phyloP scores from a whole-genome alignment of 2,329 filamentous ascomycete species.

The Colletotrichum neosansevieriae region DNA sequence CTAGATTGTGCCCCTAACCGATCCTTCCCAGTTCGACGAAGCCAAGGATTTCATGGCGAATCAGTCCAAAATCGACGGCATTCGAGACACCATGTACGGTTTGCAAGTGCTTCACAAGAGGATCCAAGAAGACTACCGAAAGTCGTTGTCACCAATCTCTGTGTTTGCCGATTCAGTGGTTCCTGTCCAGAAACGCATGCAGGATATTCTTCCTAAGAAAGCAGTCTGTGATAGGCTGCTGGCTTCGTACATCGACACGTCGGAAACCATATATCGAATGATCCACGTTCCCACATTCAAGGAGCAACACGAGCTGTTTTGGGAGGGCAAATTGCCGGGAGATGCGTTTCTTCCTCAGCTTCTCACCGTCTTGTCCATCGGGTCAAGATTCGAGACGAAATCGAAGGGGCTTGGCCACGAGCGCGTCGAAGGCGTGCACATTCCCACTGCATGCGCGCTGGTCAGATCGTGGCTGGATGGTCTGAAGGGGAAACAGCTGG shows the following conservation, averaged over 20 bases:
- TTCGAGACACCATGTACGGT: constrained; percentile 57
- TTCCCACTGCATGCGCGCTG: constrained; percentile 67
- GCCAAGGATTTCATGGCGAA: constrained; percentile 64
- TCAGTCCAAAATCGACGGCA: constrained; percentile 53
- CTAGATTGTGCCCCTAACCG: constrained; percentile 35
- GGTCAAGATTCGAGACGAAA: constrained; percentile 64
- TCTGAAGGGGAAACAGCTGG: constrained; percentile 63
- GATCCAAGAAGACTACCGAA: constrained; percentile 61
- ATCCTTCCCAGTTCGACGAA: constrained; percentile 60
- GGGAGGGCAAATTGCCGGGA: constrained; percentile 59
- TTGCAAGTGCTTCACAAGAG: constrained; percentile 62
- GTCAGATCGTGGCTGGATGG: constrained; percentile 66
- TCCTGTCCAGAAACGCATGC: constrained; percentile 68
- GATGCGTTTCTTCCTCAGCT: constrained; percentile 67
- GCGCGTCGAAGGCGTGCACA: constrained; percentile 66
- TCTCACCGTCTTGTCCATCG: constrained; percentile 64
- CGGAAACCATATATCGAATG: constrained; percentile 66
- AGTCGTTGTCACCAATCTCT: constrained; percentile 62
- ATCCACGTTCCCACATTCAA: constrained; percentile 65
- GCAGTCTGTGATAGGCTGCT: constrained; percentile 64
- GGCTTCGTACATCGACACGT: constrained; percentile 61
- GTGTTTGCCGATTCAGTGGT: constrained; percentile 71
- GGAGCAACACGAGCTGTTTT: constrained; percentile 64
- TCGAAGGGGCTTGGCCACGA: constrained; percentile 64
- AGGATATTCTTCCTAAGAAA: constrained; percentile 65